These are phyloP conservation scores for Microthlaspi erraticum DNA, from an alignment of 345 rosid species.

Conservation along the genomic window DNA sequence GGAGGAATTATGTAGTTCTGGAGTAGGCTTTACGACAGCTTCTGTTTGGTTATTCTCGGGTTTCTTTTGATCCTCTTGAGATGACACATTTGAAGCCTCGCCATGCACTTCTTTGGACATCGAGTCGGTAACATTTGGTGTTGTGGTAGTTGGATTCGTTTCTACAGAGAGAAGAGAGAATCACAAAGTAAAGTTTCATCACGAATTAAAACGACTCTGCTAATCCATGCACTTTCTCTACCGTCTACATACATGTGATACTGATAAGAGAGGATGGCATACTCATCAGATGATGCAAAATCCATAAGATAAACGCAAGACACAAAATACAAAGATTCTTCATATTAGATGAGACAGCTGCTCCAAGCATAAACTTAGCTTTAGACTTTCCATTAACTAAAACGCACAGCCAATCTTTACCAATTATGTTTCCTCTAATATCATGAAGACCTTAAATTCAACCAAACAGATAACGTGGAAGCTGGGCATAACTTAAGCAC, in stretches of 20 bases:
- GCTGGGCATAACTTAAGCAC: conserved; percentile 17
- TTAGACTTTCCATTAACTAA: conserved; percentile 6
- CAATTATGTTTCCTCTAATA: conserved; percentile 10
- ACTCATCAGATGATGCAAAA: conserved; percentile 17
- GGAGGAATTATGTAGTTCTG: conserved; percentile 48
- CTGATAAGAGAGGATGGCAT: conserved; percentile 18
- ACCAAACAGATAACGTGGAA: neutral
- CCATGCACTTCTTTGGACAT: conserved; percentile 47
- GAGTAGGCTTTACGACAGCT: conserved; percentile 50
- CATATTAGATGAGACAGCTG: conserved; percentile 20
- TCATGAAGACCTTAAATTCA: conserved; percentile 23
- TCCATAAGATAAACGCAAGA: conserved; percentile 17
- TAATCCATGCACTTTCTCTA: conserved; percentile 19
- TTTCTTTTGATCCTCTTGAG: conserved; percentile 49
- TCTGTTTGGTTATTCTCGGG: conserved; percentile 48
- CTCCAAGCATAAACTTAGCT: conserved; percentile 29
- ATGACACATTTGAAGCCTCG: conserved; percentile 43
- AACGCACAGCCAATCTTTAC: conserved; percentile 15
- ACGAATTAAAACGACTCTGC: conserved; percentile 16
- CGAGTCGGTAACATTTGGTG: conserved; percentile 49
- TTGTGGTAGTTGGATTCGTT: conserved; percentile 50
- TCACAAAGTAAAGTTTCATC: conserved; percentile 33
- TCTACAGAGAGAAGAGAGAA: conserved; percentile 54
- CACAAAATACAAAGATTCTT: conserved; percentile 18
- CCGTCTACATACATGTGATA: conserved; percentile 12